A percentile compares a stretch with the other conserved stretches of the same genome.
phyloP scores from a whole-genome alignment of 1,284 basidiomycete species.

The Trametes pubescens region DNA sequence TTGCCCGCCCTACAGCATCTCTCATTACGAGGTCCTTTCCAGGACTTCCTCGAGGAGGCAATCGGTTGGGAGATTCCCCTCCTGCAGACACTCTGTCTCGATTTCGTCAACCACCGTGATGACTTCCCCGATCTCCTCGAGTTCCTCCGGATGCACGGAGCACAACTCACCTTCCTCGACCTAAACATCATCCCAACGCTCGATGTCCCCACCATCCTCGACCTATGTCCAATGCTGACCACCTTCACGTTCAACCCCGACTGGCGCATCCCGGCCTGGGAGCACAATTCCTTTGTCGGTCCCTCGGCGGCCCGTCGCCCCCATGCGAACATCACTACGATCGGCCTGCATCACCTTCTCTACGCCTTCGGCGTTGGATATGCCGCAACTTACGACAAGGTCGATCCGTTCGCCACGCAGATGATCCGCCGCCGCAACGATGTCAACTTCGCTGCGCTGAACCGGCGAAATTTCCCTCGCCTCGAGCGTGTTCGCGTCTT shows the following conservation, averaged over 20 bases:
- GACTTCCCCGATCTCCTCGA: conserved; percentile 66
- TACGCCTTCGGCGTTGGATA: conserved; percentile 74
- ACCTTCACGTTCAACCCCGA: conserved; percentile 77
- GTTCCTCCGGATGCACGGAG: conserved; percentile 67
- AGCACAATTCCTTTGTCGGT: conserved; percentile 41
- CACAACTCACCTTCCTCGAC: conserved; percentile 66
- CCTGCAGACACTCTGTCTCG: conserved; percentile 61
- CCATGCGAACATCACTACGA: conserved; percentile 62
- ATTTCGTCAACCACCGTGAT: conserved; percentile 52
- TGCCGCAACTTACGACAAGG: conserved; percentile 48
- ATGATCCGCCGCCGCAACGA: conserved; percentile 68
- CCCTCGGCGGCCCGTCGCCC: conserved; percentile 55
- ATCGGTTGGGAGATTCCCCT: conserved; percentile 69
- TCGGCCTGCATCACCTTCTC: conserved; percentile 74
- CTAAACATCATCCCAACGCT: conserved; percentile 63
- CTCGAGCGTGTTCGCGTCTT: conserved; percentile 65
- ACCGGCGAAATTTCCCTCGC: conserved; percentile 62
- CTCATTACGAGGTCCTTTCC: conserved; percentile 62
- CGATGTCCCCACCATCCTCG: conserved; percentile 63
- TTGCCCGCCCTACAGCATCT: conserved; percentile 67
- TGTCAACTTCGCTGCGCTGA: conserved; percentile 65
- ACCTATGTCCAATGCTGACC: conserved; percentile 64
- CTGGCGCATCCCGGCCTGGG: conserved; percentile 56
- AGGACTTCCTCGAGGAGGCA: conserved; percentile 73
- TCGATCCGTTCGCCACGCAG: conserved; percentile 53